phyloP scores from a whole-genome alignment of 2,329 filamentous ascomycete genomes.

The Fusarium xylarioides region DNA sequence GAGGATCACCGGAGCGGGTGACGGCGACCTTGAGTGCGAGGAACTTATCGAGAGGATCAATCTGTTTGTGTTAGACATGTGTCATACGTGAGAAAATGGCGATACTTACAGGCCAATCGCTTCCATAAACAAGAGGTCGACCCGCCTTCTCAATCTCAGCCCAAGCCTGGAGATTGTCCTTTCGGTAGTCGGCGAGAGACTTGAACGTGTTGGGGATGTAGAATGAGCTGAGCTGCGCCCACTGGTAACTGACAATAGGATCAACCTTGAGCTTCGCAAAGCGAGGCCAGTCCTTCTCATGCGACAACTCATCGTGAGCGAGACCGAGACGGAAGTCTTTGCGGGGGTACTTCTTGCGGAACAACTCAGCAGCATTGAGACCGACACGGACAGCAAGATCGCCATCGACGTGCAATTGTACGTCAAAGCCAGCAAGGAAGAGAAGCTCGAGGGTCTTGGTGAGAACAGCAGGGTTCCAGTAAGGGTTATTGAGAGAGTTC shows the following conservation, averaged over 20 bases:
- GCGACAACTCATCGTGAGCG: conserved; percentile 40
- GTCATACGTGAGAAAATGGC: fast-evolving
- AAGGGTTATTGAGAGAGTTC: conserved; percentile 38
- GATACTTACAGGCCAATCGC: conserved; percentile 41
- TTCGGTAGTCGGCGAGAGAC: conserved; percentile 32
- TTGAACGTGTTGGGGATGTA: conserved; percentile 40
- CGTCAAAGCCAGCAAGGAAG: conserved; percentile 34
- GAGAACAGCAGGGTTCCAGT: conserved; percentile 39
- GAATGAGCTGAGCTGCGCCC: conserved; percentile 41
- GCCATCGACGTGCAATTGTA: conserved; percentile 39
- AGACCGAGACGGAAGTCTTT: conserved; percentile 38
- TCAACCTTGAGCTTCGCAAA: conserved; percentile 40
- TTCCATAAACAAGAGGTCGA: conserved; percentile 37
- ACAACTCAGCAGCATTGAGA: conserved; percentile 37
- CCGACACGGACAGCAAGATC: conserved; percentile 39
- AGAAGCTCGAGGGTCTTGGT: conserved; percentile 36
- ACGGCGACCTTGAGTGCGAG: conserved; percentile 42
- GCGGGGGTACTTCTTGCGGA: conserved; percentile 29
- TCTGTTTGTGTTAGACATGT: conserved; percentile 19
- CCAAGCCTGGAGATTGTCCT: conserved; percentile 43
- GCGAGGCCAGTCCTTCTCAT: conserved; percentile 37
- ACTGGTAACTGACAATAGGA: conserved; percentile 41
- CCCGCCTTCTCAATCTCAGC: conserved; percentile 28
- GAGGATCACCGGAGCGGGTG: conserved; percentile 39
- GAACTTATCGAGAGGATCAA: conserved; percentile 43